Conservation (phyloP, 345 rosid genomes). For the Odontarrhena argentea region DNA sequence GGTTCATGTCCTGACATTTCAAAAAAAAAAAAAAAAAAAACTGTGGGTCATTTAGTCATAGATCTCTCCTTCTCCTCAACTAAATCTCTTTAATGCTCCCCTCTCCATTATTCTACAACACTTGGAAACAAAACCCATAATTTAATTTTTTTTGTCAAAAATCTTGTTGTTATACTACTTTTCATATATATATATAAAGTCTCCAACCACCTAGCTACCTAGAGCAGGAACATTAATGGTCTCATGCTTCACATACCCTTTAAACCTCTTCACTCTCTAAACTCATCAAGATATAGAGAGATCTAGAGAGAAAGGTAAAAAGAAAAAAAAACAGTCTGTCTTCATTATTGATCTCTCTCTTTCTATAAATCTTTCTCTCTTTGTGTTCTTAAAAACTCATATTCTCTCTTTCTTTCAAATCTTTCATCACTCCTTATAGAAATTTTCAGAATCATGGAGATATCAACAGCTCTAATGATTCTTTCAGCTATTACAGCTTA, state of each 20-base stretch:
- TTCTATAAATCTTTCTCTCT: conserved; percentile 53
- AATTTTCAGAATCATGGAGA: conserved; percentile 53
- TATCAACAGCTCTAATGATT: conserved; percentile 59
- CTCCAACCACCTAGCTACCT: conserved; percentile 45
- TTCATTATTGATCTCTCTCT: conserved; percentile 49
- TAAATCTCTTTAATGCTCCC: conserved; percentile 65
- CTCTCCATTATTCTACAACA: conserved; percentile 25
- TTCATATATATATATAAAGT: conserved; percentile 29
- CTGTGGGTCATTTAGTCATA: conserved; percentile 35
- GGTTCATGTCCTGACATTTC: conserved; percentile 25
- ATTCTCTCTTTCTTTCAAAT: not conserved
- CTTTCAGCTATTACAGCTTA: conserved; percentile 72
- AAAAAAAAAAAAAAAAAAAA: conserved; percentile 6
- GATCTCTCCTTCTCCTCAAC: conserved; percentile 55
- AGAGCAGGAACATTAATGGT: conserved; percentile 59
- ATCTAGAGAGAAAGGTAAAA: conserved; percentile 30
- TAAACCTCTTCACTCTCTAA: conserved; percentile 27
- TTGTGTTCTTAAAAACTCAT: conserved; percentile 17
- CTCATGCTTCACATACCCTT: conserved; percentile 43
- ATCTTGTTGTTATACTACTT: not conserved
- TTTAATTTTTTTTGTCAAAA: not conserved
- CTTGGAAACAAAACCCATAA: conserved; percentile 21
- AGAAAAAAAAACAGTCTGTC: conserved; percentile 58
- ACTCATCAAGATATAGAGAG: conserved; percentile 31
- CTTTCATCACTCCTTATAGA: conserved; percentile 27